Evolutionary conservation across 768 basidiomycete genomes (phyloP), one percentile per base, ranked within the genome.

Genomic region (Rhodotorula paludigena): DNA sequence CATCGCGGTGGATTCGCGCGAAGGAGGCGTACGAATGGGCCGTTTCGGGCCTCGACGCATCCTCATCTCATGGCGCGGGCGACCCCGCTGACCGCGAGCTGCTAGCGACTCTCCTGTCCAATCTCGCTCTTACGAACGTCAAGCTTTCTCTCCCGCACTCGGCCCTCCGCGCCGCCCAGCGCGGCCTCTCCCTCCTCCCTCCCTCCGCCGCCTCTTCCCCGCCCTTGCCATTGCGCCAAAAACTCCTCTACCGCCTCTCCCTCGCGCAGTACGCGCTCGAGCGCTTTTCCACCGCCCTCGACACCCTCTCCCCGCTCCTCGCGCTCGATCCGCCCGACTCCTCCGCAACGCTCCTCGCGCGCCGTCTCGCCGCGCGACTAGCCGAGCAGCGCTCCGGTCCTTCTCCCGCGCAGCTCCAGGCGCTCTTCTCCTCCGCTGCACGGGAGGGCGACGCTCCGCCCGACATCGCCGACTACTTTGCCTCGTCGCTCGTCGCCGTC

Each of bases 231-330:
- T 49, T 36, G 4, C 53, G 38, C 35, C 41, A 30, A 0, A 53
- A 54, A 21, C 58, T 72, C 7, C 49, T 64, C 36, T 57, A 57
- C 30, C 66, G 58, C 23, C 44, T 39, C 12, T 41, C 63, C 20
- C 62, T 60, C 44, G 48, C 58, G 84, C 7, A 85, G 85, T 4
- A 86, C 88, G 0, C 83, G 83, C 7, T 87, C 86, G 5, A 87
- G 81, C 75, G 81, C 39, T 64, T 42, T 38, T 39, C 55, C 41
- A 28, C 64, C 36, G 38, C 56, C 49, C 38, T 61, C n/a, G 21
- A 45, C 47, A 61, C 54, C 1, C 65, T 69, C 57, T 48, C 56
- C 60, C 49, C 60, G 63, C 68, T 73, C 63, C 61, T 63, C 63
- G 56, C 60, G 47, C 60, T 44, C 21, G 16, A 7, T 25, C n/a